Percentiles rank a stretch among this genome's conserved stretches.
Evolutionary conservation across 2,329 filamentous ascomycete species (phyloP).

Genomic region (Endoconidiophora laricicola): DNA sequence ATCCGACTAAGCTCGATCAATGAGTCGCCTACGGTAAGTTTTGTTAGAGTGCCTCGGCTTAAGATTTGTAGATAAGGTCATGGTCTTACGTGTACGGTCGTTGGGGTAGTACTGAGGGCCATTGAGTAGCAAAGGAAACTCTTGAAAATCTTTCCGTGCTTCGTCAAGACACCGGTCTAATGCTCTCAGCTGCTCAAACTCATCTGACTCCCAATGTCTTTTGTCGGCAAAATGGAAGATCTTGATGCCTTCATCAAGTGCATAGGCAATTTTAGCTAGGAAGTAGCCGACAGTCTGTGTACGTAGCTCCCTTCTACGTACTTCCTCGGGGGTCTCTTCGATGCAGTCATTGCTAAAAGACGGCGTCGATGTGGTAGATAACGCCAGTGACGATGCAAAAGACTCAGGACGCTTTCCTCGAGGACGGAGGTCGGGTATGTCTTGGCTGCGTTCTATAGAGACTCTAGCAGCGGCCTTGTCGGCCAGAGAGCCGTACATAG

Average conservation of each 20-base stretch:
- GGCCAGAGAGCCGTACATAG: constrained; percentile 11
- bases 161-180: constrained; percentile 40
- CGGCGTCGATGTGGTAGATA: neutral
- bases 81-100: constrained; percentile 20
- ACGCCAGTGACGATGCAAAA: constrained; percentile 5
- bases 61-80: neutral
- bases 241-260: constrained; percentile 35
- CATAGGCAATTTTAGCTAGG: constrained; percentile 39
- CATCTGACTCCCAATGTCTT: constrained; percentile 39
- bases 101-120: constrained; percentile 41
- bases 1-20: constrained; percentile 33
- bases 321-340: constrained; percentile 13
- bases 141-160: constrained; percentile 44
- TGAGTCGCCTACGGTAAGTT: constrained; percentile 28
- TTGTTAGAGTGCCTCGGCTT: neutral
- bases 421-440: constrained; percentile 2
- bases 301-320: constrained; percentile 19
- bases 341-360: neutral
- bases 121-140: constrained; percentile 36
- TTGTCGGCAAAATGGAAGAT: constrained; percentile 41
- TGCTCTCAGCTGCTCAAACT: constrained; percentile 40
- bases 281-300: constrained; percentile 39
- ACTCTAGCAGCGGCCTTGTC: constrained; percentile 1
- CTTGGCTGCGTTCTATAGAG: neutral
- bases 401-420: constrained; percentile 11